A percentile compares a stretch with the other conserved stretches of the same genome.
phyloP scores from a whole-genome alignment of 306 rosid species.

The Dalbergia cultrata region DNA sequence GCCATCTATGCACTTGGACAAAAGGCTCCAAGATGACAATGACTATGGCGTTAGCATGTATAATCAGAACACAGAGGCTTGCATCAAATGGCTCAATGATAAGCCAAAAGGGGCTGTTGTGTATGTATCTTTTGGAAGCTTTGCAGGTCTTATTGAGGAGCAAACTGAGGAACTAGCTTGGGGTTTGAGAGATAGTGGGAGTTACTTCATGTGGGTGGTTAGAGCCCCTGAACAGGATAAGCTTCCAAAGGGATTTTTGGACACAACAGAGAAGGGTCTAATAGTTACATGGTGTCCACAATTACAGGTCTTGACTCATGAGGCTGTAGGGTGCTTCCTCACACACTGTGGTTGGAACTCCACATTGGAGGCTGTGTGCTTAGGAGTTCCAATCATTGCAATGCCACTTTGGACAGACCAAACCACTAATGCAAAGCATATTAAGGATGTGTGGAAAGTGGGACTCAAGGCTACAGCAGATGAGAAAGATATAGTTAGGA shows the following conservation, averaged over 20 bases:
- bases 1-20: conserved; percentile 44
- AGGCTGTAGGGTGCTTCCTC: conserved; percentile 45
- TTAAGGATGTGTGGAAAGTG: conserved; percentile 36
- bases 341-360: conserved; percentile 50
- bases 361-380: conserved; percentile 42
- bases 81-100: conserved; percentile 49
- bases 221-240: conserved; percentile 26
- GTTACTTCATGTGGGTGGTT: conserved; percentile 44
- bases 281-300: conserved; percentile 44
- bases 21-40: conserved; percentile 42
- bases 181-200: conserved; percentile 28
- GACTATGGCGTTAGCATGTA: conserved; percentile 45
- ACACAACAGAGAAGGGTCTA: conserved; percentile 29
- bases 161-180: conserved; percentile 38
- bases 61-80: conserved; percentile 36
- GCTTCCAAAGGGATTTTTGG: conserved; percentile 25
- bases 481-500: conserved; percentile 36
- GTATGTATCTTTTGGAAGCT: conserved; percentile 46
- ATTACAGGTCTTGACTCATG: conserved; percentile 39
- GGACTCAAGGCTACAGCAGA: conserved; percentile 40
- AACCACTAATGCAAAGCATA: conserved; percentile 31
- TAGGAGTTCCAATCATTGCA: conserved; percentile 46
- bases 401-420: conserved; percentile 46
- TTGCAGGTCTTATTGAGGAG: conserved; percentile 31
- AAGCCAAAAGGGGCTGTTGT: conserved; percentile 42